A percentile compares a stretch with the other conserved stretches of the same genome.
Conservation (phyloP, 2,329 filamentous ascomycete genomes). For the Colletotrichum sp. region DNA sequence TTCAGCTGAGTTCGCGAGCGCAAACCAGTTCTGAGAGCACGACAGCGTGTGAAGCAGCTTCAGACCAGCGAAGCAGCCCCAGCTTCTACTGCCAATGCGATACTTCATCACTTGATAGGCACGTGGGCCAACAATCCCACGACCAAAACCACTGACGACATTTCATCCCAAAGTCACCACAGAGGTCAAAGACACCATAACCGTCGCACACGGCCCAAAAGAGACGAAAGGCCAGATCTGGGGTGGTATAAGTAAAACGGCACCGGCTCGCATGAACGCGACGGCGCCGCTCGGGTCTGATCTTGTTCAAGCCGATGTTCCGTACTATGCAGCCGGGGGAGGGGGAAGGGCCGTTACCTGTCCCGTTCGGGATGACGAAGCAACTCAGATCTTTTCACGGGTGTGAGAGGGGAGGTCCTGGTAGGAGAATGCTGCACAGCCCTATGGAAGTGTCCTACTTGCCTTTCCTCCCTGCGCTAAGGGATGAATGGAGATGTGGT, state of each 20-base stretch:
- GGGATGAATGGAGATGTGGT: neutral
- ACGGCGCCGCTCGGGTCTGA: neutral
- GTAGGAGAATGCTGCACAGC: neutral
- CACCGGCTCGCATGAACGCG: neutral
- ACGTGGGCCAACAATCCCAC: neutral
- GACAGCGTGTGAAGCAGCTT: neutral
- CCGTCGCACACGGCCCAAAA: neutral
- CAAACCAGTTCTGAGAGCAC: neutral
- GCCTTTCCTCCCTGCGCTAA: neutral
- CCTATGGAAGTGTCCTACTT: neutral
- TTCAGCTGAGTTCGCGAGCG: accelerated
- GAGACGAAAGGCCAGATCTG: neutral
- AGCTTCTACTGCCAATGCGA: no score
- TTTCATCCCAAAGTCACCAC: neutral
- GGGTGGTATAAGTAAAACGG: neutral
- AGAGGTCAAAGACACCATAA: neutral
- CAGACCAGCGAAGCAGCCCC: neutral
- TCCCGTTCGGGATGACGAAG: neutral
- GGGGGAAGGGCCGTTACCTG: neutral
- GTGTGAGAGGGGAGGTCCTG: neutral
- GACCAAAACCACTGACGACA: neutral
- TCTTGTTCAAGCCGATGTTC: neutral
- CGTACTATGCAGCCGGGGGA: neutral
- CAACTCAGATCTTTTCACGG: neutral
- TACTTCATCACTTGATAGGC: neutral